Percentiles rank a stretch among this genome's conserved stretches.
Conservation (phyloP, 1,139 yeast genomes). For the Saccharomycopsis phalli region DNA sequence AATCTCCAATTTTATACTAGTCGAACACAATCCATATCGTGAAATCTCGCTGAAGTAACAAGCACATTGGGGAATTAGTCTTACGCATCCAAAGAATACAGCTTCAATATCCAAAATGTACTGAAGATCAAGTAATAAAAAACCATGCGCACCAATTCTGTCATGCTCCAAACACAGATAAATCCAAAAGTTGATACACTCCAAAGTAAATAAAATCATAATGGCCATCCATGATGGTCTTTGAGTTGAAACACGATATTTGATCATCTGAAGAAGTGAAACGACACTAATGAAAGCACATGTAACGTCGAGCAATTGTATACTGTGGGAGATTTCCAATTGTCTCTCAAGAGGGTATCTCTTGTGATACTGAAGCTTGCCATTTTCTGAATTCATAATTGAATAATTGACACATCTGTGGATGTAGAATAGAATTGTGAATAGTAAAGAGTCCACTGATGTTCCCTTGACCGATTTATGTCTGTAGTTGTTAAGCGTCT, state of each 20-base stretch:
- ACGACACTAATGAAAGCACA: neutral
- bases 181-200: neutral
- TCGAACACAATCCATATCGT: no score
- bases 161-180: neutral
- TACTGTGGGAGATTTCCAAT: neutral
- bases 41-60: neutral
- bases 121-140: slow-evolving; percentile 11
- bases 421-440: slow-evolving; percentile 5
- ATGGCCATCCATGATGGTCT: no score
- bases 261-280: neutral
- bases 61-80: slow-evolving; percentile 2
- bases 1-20: no score
- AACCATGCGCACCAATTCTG: slow-evolving; percentile 4
- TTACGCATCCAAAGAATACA: neutral
- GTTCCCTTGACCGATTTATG: slow-evolving; percentile 8
- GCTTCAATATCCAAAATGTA: slow-evolving; percentile 7
- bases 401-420: neutral
- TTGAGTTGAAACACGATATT: no score
- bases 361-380: neutral
- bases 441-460: slow-evolving; percentile 9
- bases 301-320: neutral
- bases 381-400: neutral
- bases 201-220: no score
- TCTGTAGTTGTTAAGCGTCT: neutral
- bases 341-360: neutral